Evolutionary conservation across 2,329 filamentous ascomycete species (phyloP).

Genomic region (Aspergillus puulaauensis): DNA sequence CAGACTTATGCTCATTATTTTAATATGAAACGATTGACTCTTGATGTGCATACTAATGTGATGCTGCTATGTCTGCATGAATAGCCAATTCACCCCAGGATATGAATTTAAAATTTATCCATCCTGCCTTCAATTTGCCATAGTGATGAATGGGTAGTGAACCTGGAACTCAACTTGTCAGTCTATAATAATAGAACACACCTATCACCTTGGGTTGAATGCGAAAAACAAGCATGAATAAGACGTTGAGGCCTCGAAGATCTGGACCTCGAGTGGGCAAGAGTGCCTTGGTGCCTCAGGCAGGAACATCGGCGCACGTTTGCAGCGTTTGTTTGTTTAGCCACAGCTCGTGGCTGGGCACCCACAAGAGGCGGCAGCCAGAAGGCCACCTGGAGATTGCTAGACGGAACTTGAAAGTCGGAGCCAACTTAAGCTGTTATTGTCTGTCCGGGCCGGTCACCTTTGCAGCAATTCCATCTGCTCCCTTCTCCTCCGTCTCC

Average conservation of each 20-base stretch:
- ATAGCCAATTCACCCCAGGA: no score
- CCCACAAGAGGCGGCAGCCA: conserved; percentile 28
- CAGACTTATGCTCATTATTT: no score
- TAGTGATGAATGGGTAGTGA: no score
- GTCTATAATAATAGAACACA: no score
- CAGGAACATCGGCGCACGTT: conserved; percentile 34
- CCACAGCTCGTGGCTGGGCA: conserved; percentile 23
- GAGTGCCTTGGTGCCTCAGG: conserved; percentile 1
- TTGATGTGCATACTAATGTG: no score
- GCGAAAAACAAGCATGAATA: not conserved
- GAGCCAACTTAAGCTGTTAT: conserved; percentile 18
- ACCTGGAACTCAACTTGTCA: no score
- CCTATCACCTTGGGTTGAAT: no score
- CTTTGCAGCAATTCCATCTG: conserved; percentile 14
- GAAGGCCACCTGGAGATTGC: conserved; percentile 42
- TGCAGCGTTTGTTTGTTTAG: conserved; percentile 38
- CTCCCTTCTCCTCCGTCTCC: not conserved
- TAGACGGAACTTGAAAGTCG: conserved; percentile 9
- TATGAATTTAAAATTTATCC: no score
- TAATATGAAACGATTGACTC: no score
- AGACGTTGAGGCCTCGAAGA: not conserved
- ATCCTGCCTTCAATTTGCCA: no score
- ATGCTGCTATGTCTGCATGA: no score
- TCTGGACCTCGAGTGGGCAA: not conserved
- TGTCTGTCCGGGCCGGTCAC: conserved; percentile 17